Conservation (phyloP, 352 stramenopile genomes). For the Pythium folliculosum region DNA sequence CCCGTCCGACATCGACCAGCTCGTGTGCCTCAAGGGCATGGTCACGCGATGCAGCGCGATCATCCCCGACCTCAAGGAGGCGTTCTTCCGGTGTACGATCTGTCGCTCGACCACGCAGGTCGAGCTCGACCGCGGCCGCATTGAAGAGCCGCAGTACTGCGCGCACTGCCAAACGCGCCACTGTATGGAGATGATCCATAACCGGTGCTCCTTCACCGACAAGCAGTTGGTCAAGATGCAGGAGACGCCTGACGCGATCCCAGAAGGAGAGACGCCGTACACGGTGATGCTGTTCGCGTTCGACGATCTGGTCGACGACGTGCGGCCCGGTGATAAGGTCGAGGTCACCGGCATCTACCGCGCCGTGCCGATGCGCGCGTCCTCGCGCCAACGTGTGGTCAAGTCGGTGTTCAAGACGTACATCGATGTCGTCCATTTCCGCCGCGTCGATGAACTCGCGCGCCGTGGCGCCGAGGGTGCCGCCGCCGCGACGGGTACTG, state of each 20-base stretch:
- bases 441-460: slow-evolving; percentile 83
- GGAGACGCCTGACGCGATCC: slow-evolving; percentile 97
- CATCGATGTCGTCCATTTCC: slow-evolving; percentile 98
- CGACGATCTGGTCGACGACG: slow-evolving; percentile 97
- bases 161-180: slow-evolving; percentile 86
- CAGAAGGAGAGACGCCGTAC: slow-evolving; percentile 98
- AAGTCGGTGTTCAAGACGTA: slow-evolving; percentile 99
- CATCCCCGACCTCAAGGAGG: slow-evolving; percentile 98
- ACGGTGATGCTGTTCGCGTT: slow-evolving; percentile 98
- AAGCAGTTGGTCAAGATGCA: slow-evolving; percentile 99
- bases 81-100: slow-evolving; percentile 96
- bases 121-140: slow-evolving; percentile 94
- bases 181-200: slow-evolving; percentile 97
- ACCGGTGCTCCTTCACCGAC: slow-evolving; percentile 97
- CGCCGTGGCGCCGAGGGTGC: slow-evolving; percentile 36
- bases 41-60: slow-evolving; percentile 96
- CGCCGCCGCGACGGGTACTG: slow-evolving; percentile 21
- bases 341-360: slow-evolving; percentile 98
- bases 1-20: slow-evolving; percentile 96
- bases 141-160: slow-evolving; percentile 95
- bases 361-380: slow-evolving; percentile 93
- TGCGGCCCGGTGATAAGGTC: slow-evolving; percentile 96
- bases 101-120: slow-evolving; percentile 91
- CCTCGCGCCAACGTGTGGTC: slow-evolving; percentile 93
- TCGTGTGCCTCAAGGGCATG: slow-evolving; percentile 98